A percentile compares a stretch with the other conserved stretches of the same genome.
phyloP scores from a whole-genome alignment of 2,329 filamentous ascomycete genomes.

The Sclerotinia borealis region DNA sequence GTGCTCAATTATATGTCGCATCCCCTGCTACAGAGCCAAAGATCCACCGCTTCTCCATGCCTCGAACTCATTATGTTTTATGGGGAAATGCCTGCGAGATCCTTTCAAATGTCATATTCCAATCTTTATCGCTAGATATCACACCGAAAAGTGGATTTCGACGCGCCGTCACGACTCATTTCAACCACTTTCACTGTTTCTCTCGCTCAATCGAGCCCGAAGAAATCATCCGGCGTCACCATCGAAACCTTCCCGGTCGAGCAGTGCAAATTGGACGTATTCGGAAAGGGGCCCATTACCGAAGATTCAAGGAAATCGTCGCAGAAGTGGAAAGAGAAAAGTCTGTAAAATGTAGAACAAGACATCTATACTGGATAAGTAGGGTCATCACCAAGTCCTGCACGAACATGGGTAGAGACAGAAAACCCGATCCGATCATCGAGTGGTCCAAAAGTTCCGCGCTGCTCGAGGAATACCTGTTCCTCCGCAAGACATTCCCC shows the following conservation, averaged over 20 bases:
- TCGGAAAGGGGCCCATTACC: neutral
- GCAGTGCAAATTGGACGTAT: neutral
- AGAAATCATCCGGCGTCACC: neutral
- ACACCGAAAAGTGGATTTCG: neutral
- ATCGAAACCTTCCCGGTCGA: neutral
- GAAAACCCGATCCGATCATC: neutral
- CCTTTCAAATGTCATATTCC: neutral
- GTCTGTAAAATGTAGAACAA: neutral
- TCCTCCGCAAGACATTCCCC: neutral
- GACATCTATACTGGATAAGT: conserved; percentile 1
- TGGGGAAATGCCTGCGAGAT: conserved; percentile 4
- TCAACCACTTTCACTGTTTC: neutral
- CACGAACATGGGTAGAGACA: neutral
- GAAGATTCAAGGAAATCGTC: neutral
- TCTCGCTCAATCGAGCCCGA: neutral
- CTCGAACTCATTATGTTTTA: neutral
- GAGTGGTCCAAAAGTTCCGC: neutral
- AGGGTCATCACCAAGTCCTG: neutral
- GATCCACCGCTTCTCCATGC: neutral
- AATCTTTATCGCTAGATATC: neutral
- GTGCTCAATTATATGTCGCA: neutral
- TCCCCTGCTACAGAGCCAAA: neutral
- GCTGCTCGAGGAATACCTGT: neutral
- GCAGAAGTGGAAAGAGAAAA: neutral
- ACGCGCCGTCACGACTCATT: neutral